These are phyloP conservation scores for Fonsecaea nubica DNA, from an alignment of 2,329 filamentous ascomycete species.

Conservation along the genomic window DNA sequence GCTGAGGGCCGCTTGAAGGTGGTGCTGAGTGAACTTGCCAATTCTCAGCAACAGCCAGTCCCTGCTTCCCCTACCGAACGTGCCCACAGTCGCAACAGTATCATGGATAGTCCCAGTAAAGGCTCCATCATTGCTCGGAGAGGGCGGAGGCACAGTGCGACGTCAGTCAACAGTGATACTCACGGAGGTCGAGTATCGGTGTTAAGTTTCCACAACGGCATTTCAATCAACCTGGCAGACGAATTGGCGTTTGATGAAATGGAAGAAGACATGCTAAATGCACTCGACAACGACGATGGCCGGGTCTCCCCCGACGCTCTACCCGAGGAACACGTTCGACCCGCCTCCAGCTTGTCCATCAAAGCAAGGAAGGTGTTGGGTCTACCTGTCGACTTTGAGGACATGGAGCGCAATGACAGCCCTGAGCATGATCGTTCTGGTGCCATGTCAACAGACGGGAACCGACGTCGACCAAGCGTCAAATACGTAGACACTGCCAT, in stretches of 20 bases:
- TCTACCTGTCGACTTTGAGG: slow-evolving; percentile 48
- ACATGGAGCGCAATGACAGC: slow-evolving; percentile 41
- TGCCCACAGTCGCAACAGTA: slow-evolving; percentile 37
- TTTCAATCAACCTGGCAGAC: slow-evolving; percentile 79
- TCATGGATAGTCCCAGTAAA: slow-evolving; percentile 39
- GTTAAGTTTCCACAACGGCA: slow-evolving; percentile 62
- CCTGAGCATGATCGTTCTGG: slow-evolving; percentile 36
- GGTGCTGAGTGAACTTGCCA: slow-evolving; percentile 80
- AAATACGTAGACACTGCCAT: slow-evolving; percentile 77
- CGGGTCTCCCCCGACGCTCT: slow-evolving; percentile 57
- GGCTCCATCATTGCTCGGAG: slow-evolving; percentile 43
- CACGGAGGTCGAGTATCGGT: slow-evolving; percentile 74
- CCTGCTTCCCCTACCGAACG: slow-evolving; percentile 35
- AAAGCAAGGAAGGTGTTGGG: slow-evolving; percentile 56
- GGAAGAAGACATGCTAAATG: slow-evolving; percentile 64
- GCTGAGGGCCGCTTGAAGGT: slow-evolving; percentile 84
- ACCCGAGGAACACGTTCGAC: slow-evolving; percentile 50
- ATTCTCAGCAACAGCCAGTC: slow-evolving; percentile 47
- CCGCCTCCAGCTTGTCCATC: slow-evolving; percentile 50
- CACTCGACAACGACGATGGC: slow-evolving; percentile 73
- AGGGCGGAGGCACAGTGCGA: slow-evolving; percentile 65
- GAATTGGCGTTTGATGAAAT: slow-evolving; percentile 88
- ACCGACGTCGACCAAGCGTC: slow-evolving; percentile 24
- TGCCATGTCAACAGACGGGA: slow-evolving; percentile 10
- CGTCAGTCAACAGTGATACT: slow-evolving; percentile 58